These are phyloP conservation scores for Penicillium diatomitis DNA, from an alignment of 495 filamentous ascomycete genomes.

Conservation along the genomic window DNA sequence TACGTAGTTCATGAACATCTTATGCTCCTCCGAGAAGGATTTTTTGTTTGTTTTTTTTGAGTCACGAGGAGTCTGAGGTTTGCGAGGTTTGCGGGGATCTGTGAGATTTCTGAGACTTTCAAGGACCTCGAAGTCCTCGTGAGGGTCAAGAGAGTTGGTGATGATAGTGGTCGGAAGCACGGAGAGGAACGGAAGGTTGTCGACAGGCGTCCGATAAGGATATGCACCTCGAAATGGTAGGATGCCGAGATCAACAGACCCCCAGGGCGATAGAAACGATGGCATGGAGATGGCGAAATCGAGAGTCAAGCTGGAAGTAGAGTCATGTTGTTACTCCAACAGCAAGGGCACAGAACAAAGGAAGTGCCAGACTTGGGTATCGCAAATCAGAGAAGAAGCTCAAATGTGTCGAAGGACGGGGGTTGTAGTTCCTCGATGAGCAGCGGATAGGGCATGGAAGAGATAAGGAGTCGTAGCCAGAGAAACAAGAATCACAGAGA, in stretches of 20 bases:
- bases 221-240: background rate
- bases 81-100: background rate
- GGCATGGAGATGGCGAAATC: too few species aligned
- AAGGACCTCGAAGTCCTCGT: background rate
- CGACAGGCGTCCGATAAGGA: too few species aligned
- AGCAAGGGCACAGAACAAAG: too few species aligned
- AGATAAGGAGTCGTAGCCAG: background rate
- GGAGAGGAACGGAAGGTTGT: too few species aligned
- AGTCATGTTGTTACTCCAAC: too few species aligned
- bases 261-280: too few species aligned
- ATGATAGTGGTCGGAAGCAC: too few species aligned
- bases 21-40: conserved; percentile 23
- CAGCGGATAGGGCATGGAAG: background rate
- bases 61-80: conserved; percentile 1
- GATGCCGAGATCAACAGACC: background rate
- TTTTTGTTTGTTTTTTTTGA: conserved; percentile 7
- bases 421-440: background rate
- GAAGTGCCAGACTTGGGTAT: background rate
- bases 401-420: background rate
- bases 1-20: conserved; percentile 13
- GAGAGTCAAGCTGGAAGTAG: too few species aligned
- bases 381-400: background rate
- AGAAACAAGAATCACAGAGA: conserved; percentile 3
- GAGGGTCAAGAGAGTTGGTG: background rate
- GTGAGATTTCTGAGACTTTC: background rate